phyloP scores from a whole-genome alignment of 495 filamentous ascomycete species.

The Penicillium argentinense region DNA sequence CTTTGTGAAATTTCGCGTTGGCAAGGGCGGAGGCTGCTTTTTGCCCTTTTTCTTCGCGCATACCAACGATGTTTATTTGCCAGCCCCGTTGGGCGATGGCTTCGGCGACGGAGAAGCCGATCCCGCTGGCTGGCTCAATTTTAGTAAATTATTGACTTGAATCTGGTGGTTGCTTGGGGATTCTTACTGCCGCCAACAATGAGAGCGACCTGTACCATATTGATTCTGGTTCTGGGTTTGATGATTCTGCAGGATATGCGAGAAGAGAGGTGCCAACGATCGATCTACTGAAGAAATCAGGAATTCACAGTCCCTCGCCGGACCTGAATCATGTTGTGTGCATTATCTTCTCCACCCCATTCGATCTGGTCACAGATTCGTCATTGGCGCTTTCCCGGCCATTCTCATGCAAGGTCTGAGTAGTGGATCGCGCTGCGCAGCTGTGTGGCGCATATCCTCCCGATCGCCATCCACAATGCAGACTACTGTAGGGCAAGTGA shows the following conservation, averaged over 20 bases:
- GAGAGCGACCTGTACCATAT: constrained; percentile 8
- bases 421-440: too few species aligned
- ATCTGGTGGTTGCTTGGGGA: neutral
- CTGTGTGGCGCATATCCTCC: too few species aligned
- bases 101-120: constrained; percentile 22
- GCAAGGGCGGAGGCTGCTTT: constrained; percentile 2
- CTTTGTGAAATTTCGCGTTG: constrained; percentile 13
- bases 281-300: too few species aligned
- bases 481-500: neutral
- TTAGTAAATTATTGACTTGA: neutral
- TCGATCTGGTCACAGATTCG: too few species aligned
- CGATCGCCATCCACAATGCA: neutral
- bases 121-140: constrained; percentile 18
- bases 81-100: constrained; percentile 11
- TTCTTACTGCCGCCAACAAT: constrained; percentile 19
- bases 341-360: too few species aligned
- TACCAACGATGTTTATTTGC: constrained; percentile 21
- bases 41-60: constrained; percentile 11
- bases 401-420: too few species aligned
- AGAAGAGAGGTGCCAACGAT: too few species aligned
- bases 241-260: too few species aligned
- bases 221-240: neutral
- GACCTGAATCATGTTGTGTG: too few species aligned
- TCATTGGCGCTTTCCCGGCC: too few species aligned
- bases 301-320: too few species aligned